Percentiles rank a stretch among this genome's conserved stretches.
phyloP scores from a whole-genome alignment of 495 filamentous ascomycete genomes.

The Talaromyces wortmannii region DNA sequence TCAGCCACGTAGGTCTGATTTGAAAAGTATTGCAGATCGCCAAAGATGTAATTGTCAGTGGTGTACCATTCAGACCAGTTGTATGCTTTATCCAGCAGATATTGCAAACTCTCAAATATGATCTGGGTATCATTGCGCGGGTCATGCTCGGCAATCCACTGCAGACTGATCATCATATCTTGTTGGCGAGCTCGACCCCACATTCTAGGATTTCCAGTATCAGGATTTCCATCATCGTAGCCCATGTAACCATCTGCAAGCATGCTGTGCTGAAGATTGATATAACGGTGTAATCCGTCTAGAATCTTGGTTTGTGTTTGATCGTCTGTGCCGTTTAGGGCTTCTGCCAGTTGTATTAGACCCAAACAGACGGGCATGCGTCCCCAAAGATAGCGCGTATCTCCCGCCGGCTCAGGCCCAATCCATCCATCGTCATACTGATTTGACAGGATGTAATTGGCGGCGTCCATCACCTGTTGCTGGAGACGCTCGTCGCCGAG shows the following conservation, averaged over 20 bases:
- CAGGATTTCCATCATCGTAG: constrained; percentile 14
- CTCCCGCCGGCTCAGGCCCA: neutral
- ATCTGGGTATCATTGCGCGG: too few species aligned
- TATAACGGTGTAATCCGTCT: constrained; percentile 16
- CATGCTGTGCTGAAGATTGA: constrained; percentile 30
- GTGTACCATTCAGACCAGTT: too few species aligned
- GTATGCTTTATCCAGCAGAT: too few species aligned
- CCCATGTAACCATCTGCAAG: constrained; percentile 30
- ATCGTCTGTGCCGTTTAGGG: too few species aligned
- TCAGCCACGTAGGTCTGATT: too few species aligned
- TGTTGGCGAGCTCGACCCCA: constrained; percentile 41
- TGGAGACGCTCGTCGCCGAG: constrained; percentile 47
- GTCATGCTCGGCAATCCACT: constrained; percentile 43
- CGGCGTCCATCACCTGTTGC: constrained; percentile 37
- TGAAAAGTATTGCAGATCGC: too few species aligned
- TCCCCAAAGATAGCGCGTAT: constrained; percentile 21
- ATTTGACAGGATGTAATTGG: constrained; percentile 41
- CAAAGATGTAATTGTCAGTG: too few species aligned
- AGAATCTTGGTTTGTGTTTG: constrained; percentile 20
- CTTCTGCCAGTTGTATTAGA: too few species aligned
- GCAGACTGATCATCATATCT: constrained; percentile 43
- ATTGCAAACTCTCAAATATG: too few species aligned
- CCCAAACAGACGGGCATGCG: too few species aligned
- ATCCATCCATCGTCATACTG: constrained; percentile 51
- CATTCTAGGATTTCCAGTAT: neutral